phyloP scores from a whole-genome alignment of 306 rosid species.

The Gastrolobium villosum region DNA sequence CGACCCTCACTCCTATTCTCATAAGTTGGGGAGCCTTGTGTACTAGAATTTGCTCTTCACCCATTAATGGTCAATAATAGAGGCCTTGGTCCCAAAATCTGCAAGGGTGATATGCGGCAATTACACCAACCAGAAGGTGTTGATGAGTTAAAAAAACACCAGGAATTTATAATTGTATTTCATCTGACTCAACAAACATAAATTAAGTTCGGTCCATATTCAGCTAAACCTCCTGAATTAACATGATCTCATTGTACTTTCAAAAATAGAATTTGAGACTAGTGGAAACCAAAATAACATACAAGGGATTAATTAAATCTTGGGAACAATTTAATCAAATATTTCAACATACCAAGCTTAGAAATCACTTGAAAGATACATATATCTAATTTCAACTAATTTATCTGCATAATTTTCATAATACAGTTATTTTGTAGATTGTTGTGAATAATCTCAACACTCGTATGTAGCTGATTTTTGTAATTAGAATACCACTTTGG shows the following conservation, averaged over 20 bases:
- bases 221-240: background rate
- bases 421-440: background rate
- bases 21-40: no score
- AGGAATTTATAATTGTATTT: background rate
- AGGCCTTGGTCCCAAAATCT: constrained; percentile 25
- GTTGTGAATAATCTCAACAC: background rate
- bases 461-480: no score
- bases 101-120: constrained; percentile 19
- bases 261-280: constrained; percentile 11
- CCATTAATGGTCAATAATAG: background rate
- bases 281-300: constrained; percentile 3
- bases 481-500: background rate
- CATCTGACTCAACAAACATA: constrained; percentile 9
- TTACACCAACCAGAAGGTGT: constrained; percentile 22
- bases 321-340: background rate
- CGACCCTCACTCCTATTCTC: no score
- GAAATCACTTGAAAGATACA: constrained; percentile 25
- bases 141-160: constrained; percentile 2
- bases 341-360: background rate
- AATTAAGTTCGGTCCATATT: constrained; percentile 2
- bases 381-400: constrained; percentile 1
- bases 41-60: no score
- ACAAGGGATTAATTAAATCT: background rate
- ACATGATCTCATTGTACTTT: background rate
- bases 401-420: background rate